Conservation (phyloP, 1,284 basidiomycete genomes). For the Cryptococcus depauperatus region DNA sequence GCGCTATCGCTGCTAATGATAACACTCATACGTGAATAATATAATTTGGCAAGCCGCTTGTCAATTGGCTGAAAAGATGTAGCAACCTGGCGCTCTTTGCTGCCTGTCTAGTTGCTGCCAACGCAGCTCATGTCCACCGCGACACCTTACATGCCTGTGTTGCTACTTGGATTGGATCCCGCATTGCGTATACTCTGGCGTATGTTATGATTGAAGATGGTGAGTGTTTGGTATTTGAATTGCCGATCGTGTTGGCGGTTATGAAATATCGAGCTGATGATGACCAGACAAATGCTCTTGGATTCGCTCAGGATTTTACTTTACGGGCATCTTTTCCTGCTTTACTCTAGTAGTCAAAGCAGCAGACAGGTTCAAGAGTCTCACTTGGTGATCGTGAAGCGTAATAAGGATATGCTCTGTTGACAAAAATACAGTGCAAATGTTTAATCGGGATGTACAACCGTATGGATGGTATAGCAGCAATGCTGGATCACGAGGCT, state of each 20-base stretch:
- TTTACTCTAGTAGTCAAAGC: conserved; percentile 13
- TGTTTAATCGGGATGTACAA: not conserved
- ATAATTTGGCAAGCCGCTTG: not conserved
- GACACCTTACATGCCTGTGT: conserved; percentile 15
- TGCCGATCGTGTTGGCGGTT: too few species aligned
- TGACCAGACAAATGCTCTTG: too few species aligned
- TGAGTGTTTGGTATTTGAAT: conserved; percentile 12
- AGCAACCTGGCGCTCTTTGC: conserved; percentile 21
- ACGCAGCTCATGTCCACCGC: conserved; percentile 19
- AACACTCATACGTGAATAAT: conserved; percentile 18
- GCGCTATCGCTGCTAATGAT: conserved; percentile 25
- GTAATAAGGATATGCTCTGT: not conserved
- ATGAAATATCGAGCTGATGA: not conserved
- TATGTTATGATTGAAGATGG: conserved; percentile 25
- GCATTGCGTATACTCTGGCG: conserved; percentile 19
- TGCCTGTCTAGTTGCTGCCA: conserved; percentile 21
- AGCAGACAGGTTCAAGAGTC: conserved; percentile 4
- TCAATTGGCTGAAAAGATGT: not conserved
- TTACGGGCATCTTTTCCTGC: conserved; percentile 5
- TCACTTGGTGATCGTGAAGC: conserved; percentile 7
- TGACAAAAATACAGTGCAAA: not conserved
- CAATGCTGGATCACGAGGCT: not conserved
- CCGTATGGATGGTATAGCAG: not conserved
- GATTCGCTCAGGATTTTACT: too few species aligned
- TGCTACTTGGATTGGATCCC: conserved; percentile 12